Evolutionary conservation across 129 eudicot species (phyloP).

Genomic region (Kitagawia praeruptora): DNA sequence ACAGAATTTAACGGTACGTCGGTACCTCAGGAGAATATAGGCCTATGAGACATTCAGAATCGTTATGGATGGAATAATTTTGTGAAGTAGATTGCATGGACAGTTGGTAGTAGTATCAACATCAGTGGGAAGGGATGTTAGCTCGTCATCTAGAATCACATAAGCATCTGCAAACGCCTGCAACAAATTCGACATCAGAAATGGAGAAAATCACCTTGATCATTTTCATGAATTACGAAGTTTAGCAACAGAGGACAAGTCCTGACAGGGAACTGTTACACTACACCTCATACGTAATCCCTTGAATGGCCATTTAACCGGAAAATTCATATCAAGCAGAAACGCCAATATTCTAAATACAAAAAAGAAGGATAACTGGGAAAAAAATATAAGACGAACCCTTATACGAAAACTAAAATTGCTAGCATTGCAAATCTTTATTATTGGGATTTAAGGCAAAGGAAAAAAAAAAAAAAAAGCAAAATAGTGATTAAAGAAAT

Average conservation of each 20-base stretch:
- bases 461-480: background rate
- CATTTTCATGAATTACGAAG: background rate
- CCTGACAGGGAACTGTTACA: background rate
- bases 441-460: background rate
- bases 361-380: background rate
- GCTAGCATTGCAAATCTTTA: background rate
- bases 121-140: constrained; percentile 24
- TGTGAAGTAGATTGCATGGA: constrained; percentile 49
- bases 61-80: constrained; percentile 50
- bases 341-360: background rate
- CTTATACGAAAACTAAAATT: background rate
- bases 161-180: constrained; percentile 95
- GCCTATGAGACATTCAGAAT: constrained; percentile 16
- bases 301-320: background rate
- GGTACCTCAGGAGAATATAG: background rate
- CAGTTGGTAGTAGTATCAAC: constrained; percentile 28
- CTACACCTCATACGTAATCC: background rate
- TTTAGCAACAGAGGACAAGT: too few relatives aligned
- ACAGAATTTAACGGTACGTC: background rate
- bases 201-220: background rate
- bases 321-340: background rate
- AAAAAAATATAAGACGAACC: background rate
- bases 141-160: constrained; percentile 56
- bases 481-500: background rate
- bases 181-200: background rate